Base-by-base conservation (phyloP, 139 green algal species). In the Trebouxia sp. region DNA sequence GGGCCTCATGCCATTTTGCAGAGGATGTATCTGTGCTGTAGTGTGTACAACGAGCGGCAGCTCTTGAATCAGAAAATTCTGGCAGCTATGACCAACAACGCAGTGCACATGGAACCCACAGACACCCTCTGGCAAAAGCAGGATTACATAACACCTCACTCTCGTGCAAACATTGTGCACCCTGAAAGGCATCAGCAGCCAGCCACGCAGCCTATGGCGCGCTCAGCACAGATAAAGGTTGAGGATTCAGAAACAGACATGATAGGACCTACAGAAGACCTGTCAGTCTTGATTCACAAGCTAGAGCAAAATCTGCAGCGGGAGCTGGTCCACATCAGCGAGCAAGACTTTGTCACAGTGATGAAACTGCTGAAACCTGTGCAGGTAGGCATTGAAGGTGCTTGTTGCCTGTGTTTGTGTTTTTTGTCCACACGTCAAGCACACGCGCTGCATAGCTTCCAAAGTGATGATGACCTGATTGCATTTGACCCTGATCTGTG, bases 331-430 rank as follows among this genome's bases (percentile, higher is more conserved):
- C 62, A 72, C 28, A 45, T 72, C 1, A 72, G 62, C 6, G 35
- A 72, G 24, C 62, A 72, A 43, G 62, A 72, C 20, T 72, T 45
- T 45, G 15, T 72, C 17, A 45, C 35, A 9, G n/a, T 72, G 28
- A 43, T 35, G 20, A 72, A 72, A 35, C 26, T 43, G 62, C 62
- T 72, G 32, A 72, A 72, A n/a, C 62, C 62, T 26, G 32, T 72
- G 32, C 62, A 72, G 35, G 62, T 72, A 72, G 11, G 55, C 37
- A 53, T 17, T 53, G n/a, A n/a, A n/a, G n/a, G n/a, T n/a, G n/a
- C n/a, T n/a, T n/a, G n/a, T n/a, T n/a, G n/a, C n/a, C n/a, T n/a
- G n/a, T n/a, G n/a, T n/a, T n/a, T n/a, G n/a, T n/a, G n/a, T n/a
- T n/a, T n/a, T n/a, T n/a, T n/a, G n/a, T n/a, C n/a, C n/a, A n/a